Conservation (phyloP, 1,284 basidiomycete genomes). For the Austropuccinia psidii region DNA sequence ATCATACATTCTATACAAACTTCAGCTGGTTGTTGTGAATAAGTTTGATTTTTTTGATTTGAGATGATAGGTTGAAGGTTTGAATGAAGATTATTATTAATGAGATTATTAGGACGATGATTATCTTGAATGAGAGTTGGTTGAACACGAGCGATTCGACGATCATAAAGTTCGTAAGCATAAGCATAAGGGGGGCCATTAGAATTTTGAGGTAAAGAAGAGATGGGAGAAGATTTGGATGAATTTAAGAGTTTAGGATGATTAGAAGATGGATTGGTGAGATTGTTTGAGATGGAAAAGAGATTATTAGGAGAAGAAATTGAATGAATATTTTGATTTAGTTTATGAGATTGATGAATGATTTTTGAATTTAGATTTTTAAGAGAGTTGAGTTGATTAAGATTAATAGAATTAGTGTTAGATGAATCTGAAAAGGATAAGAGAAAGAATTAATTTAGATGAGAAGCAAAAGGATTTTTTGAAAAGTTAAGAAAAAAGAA, state of each 20-base stretch:
- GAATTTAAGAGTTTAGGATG: neutral
- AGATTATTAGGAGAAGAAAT: neutral
- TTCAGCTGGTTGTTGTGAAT: constrained; percentile 53
- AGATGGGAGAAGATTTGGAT: neutral
- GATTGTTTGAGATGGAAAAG: neutral
- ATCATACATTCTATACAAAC: constrained; percentile 96
- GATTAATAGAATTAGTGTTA: neutral
- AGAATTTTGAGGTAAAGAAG: neutral
- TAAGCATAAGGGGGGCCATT: neutral
- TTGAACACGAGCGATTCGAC: constrained; percentile 15
- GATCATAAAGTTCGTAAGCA: constrained; percentile 28
- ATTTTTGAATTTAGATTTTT: neutral
- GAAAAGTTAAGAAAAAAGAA: neutral
- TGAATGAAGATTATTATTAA: constrained; percentile 15
- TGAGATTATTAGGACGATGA: neutral
- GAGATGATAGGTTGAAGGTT: neutral
- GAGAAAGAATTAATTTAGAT: neutral
- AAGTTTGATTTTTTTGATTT: constrained; percentile 48
- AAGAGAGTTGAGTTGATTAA: neutral
- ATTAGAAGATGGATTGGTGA: neutral
- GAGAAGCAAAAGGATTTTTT: neutral
- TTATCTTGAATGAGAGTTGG: neutral
- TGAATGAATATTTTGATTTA: neutral
- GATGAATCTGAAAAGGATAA: neutral
- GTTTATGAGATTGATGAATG: neutral